phyloP scores from a whole-genome alignment of 768 basidiomycete genomes.

The Lentinula lateritia region DNA sequence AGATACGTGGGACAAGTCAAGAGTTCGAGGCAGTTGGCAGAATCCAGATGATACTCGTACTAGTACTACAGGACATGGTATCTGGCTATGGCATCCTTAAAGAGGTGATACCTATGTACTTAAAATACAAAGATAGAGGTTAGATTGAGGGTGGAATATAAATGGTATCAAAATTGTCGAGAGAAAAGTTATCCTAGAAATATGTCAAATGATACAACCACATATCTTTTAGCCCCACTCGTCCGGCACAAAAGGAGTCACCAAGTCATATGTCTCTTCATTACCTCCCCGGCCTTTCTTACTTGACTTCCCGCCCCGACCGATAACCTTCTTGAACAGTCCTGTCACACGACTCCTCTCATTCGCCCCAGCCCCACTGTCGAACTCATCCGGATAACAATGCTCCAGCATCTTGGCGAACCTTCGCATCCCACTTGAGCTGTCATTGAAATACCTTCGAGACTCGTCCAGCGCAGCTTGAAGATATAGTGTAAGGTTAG shows the following conservation, averaged over 20 bases:
- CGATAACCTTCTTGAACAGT: conserved; percentile 60
- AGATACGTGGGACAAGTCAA: too few relatives aligned
- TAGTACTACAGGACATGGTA: not conserved
- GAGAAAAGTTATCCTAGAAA: not conserved
- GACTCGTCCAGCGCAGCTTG: conserved; percentile 68
- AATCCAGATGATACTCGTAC: not conserved
- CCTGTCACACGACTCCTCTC: conserved; percentile 42
- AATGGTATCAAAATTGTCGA: not conserved
- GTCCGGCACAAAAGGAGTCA: conserved; percentile 77
- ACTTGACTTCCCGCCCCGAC: conserved; percentile 34
- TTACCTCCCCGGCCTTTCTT: conserved; percentile 52
- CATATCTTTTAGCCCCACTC: conserved; percentile 51
- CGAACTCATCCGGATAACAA: conserved; percentile 49
- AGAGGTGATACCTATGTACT: not conserved
- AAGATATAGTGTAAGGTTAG: conserved; percentile 70
- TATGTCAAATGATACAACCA: not conserved
- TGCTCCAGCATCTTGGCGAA: conserved; percentile 64
- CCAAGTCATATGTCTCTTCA: conserved; percentile 76
- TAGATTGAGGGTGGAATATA: not conserved
- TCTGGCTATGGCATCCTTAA: not conserved
- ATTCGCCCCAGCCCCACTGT: conserved; percentile 20
- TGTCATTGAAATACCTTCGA: conserved; percentile 53
- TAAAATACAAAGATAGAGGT: not conserved
- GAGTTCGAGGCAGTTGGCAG: too few relatives aligned
- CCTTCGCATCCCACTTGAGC: conserved; percentile 55